Percentiles rank a stretch among this genome's conserved stretches.
phyloP scores from a whole-genome alignment of 1,284 basidiomycete species.

The Mixia osmundae region DNA sequence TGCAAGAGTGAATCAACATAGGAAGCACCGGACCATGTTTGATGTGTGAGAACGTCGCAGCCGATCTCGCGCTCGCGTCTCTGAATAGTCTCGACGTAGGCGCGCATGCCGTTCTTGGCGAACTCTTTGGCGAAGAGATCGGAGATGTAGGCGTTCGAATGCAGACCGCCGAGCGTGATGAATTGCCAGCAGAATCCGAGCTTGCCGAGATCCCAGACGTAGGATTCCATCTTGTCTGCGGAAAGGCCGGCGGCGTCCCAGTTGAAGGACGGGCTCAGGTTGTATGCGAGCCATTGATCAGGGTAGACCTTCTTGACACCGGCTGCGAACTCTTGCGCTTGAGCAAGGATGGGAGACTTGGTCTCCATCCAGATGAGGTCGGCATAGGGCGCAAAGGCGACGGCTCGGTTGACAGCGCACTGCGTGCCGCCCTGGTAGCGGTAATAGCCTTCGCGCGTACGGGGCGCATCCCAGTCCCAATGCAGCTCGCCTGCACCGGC shows the following conservation, averaged over 20 bases:
- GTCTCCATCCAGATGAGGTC: conserved; percentile 65
- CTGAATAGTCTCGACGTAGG: conserved; percentile 32
- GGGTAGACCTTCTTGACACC: conserved; percentile 62
- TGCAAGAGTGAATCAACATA: conserved; percentile 14
- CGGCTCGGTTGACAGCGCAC: conserved; percentile 74
- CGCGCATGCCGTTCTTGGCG: conserved; percentile 51
- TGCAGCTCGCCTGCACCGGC: conserved; percentile 47
- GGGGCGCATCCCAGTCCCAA: conserved; percentile 87
- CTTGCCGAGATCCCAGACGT: conserved; percentile 80
- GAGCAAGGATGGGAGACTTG: conserved; percentile 77
- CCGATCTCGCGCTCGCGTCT: conserved; percentile 27
- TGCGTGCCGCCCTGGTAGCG: conserved; percentile 90
- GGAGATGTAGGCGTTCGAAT: conserved; percentile 92
- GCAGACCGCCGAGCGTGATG: conserved; percentile 92
- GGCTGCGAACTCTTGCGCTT: conserved; percentile 77
- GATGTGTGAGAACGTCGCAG: conserved; percentile 21
- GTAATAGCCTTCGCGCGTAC: conserved; percentile 89
- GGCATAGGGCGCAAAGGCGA: conserved; percentile 51
- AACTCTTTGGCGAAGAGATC: conserved; percentile 74
- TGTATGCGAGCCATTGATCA: conserved; percentile 82
- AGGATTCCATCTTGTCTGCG: conserved; percentile 63
- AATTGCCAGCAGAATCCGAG: conserved; percentile 95
- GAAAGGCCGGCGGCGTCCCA: conserved; percentile 61
- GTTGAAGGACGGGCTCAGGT: conserved; percentile 52
- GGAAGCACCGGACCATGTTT: conserved; percentile 1